Percentiles rank a stretch among this genome's conserved stretches.
These are phyloP conservation scores for Deinandra increscens DNA, from an alignment of 129 eudicot genomes.

Conservation along the genomic window DNA sequence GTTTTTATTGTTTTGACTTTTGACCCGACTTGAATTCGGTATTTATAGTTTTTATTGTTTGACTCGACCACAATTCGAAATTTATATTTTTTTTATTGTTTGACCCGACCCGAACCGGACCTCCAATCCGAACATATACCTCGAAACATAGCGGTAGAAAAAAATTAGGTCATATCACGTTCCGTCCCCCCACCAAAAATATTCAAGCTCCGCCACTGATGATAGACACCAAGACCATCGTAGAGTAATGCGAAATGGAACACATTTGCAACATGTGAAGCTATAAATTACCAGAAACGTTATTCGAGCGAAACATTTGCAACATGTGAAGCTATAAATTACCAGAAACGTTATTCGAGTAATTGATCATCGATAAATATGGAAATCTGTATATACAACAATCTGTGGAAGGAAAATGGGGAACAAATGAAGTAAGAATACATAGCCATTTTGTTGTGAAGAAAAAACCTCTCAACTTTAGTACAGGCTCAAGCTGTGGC, in stretches of 20 bases:
- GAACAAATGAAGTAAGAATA: constrained; percentile 17
- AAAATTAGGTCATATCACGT: no score
- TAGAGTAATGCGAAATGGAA: constrained; percentile 4
- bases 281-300: constrained; percentile 5
- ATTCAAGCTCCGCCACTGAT: no score
- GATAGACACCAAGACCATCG: neutral
- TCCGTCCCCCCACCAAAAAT: no score
- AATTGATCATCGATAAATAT: constrained; percentile 23
- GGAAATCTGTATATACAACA: constrained; percentile 39
- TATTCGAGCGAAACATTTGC: constrained; percentile 25
- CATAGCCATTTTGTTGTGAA: constrained; percentile 17
- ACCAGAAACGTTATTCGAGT: constrained; percentile 27
- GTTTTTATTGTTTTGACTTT: no score
- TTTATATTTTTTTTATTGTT: no score
- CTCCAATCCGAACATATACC: no score
- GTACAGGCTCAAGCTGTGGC: constrained; percentile 59
- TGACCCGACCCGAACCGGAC: no score
- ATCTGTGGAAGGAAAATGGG: constrained; percentile 15
- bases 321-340: neutral
- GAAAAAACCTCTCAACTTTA: constrained; percentile 17
- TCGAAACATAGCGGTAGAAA: no score
- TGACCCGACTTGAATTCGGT: no score
- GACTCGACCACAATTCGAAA: no score
- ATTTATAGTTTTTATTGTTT: no score
- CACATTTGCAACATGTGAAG: neutral